These are phyloP conservation scores for Ophiocordyceps sinensis DNA, from an alignment of 2,329 filamentous ascomycete genomes.

Conservation along the genomic window DNA sequence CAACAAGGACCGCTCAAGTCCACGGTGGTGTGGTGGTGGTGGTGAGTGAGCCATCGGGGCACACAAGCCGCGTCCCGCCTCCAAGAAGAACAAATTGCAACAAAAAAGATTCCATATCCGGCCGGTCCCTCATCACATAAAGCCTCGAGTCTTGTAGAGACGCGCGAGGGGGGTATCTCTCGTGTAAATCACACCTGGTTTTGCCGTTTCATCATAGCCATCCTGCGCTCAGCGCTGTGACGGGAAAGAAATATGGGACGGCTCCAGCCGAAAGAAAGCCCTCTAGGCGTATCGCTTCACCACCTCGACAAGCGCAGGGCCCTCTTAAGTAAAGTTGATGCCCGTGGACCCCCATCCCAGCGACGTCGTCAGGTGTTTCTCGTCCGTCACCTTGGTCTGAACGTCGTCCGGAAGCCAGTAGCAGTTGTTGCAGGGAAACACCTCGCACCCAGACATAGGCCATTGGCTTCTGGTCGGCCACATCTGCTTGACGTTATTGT, in stretches of 20 bases:
- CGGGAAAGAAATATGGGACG: too few relatives aligned
- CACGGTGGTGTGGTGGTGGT: too few relatives aligned
- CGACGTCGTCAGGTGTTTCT: slow-evolving; percentile 35
- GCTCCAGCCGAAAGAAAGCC: background rate
- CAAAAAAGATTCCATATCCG: too few relatives aligned
- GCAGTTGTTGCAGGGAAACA: slow-evolving; percentile 36
- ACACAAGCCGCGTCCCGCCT: too few relatives aligned
- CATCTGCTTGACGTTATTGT: slow-evolving; percentile 38
- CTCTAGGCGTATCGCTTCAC: background rate
- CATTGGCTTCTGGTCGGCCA: slow-evolving; percentile 24
- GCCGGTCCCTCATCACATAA: slow-evolving; percentile 3
- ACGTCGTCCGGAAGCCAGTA: slow-evolving; percentile 41
- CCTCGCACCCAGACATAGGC: slow-evolving; percentile 34
- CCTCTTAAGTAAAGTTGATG: slow-evolving; percentile 7
- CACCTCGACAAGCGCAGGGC: background rate
- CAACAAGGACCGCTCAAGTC: too few relatives aligned
- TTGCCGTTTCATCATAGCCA: too few relatives aligned
- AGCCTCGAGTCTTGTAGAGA: slow-evolving; percentile 9
- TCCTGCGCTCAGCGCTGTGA: slow-evolving; percentile 10
- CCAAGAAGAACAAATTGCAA: background rate
- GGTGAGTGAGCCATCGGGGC: too few relatives aligned
- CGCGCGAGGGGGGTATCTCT: slow-evolving; percentile 14
- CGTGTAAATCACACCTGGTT: background rate
- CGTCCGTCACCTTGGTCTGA: slow-evolving; percentile 36
- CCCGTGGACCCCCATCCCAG: slow-evolving; percentile 23